Percentiles rank a stretch among this genome's conserved stretches.
Evolutionary conservation across 139 green algal genomes (phyloP).

Genomic region (Chlorella sp.): DNA sequence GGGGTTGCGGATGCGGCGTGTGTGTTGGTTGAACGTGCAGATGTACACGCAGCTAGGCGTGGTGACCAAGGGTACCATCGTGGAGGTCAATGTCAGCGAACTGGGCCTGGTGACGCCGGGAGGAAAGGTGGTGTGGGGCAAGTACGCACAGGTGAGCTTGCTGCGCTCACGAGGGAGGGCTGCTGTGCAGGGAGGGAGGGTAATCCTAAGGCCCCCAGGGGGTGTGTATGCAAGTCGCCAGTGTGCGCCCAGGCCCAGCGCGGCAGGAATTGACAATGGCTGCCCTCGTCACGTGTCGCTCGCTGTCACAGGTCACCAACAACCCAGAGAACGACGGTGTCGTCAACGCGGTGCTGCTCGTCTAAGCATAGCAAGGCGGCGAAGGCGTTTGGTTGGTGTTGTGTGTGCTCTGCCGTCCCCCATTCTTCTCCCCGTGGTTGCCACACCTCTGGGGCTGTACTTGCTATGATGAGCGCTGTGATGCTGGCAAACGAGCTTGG

Average conservation of each 20-base stretch:
- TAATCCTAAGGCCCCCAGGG: neutral
- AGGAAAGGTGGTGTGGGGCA: constrained; percentile 99
- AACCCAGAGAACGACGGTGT: constrained; percentile 94
- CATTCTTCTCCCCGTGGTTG: too few species aligned
- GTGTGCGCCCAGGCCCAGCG: neutral
- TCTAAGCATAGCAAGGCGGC: too few species aligned
- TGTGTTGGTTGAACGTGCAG: constrained; percentile 4
- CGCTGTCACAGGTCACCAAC: constrained; percentile 64
- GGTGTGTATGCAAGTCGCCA: neutral
- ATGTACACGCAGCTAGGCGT: constrained; percentile 96
- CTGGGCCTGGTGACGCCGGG: constrained; percentile 96
- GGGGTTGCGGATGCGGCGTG: too few species aligned
- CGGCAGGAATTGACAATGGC: too few species aligned
- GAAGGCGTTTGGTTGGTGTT: too few species aligned
- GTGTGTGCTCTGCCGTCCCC: too few species aligned
- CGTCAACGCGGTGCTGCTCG: constrained; percentile 97
- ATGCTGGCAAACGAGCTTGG: too few species aligned
- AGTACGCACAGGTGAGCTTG: constrained; percentile 85
- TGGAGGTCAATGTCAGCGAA: constrained; percentile 98
- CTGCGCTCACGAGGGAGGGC: neutral
- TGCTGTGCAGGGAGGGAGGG: neutral
- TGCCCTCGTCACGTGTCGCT: too few species aligned
- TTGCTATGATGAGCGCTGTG: too few species aligned
- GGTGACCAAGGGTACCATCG: constrained; percentile 83
- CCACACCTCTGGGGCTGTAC: too few species aligned